Evolutionary conservation across 2,329 filamentous ascomycete genomes (phyloP), one percentile per base, ranked within the genome.

Genomic region (Myriosclerotinia duriaeana): DNA sequence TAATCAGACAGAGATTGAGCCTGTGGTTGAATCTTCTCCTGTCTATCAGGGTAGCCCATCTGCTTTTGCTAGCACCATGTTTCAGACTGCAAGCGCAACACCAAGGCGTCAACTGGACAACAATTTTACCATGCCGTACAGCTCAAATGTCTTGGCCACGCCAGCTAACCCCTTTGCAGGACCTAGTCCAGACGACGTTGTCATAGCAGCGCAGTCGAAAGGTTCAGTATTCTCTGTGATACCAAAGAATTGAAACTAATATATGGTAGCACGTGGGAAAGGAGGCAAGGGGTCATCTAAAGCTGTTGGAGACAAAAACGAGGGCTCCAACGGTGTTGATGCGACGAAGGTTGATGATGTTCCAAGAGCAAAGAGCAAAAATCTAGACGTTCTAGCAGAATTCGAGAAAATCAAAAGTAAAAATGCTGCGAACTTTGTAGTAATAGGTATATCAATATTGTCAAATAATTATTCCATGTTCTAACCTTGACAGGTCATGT

Each of bases 101-200:
- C 62, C 70, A 63, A 67, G 64, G 53, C 56, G 67, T 50, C 68
- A 68, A 48, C 44, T 53, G 54, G 65, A 64, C 50, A 69, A 68
- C 58, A 48, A 76, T 46, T 78, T 79, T 66, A 75, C 78, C 64
- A 73, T 82, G 60, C 78, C 80, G n/a, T 81, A 80, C 67, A 64
- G 50, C 65, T 73, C 76, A 48, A 71, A 70, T 66, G 71, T 72
- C 59, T 72, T 72, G 26, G 75, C 76, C 65, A 82, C 76, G 75
- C 81, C 78, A 75, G 73, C 82, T 74, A 81, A 87, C 75, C 86
- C 88, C 67, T 97, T 97, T 80, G 83, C 89, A 82, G 87, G 87
- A 77, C 93, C 94, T 65, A 97, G 93, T 79, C 93, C 93, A 72
- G 93, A 98, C 80, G 93, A 97, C 78, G 80, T 95, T 75, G 91